These are phyloP conservation scores for Rhizopogon sp. DNA, from an alignment of 768 basidiomycete species.

Conservation along the genomic window DNA sequence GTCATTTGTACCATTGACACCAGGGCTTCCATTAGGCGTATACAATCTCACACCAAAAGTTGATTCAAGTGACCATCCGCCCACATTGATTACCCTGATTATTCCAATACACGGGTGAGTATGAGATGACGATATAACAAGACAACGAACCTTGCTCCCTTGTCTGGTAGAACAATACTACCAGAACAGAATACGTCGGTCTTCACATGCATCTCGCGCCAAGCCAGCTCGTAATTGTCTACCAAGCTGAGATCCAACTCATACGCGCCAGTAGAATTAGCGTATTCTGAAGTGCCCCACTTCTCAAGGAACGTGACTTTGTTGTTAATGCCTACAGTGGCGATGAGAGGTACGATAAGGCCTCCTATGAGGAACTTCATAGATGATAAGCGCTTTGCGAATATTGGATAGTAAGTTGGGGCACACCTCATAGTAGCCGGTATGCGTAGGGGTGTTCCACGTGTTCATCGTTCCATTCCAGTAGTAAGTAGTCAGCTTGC, in stretches of 20 bases:
- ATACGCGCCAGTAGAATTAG: slow-evolving; percentile 72
- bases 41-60: slow-evolving; percentile 73
- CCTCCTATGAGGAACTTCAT: slow-evolving; percentile 45
- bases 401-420: not conserved
- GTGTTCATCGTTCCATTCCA: slow-evolving; percentile 49
- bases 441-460: slow-evolving; percentile 65
- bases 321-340: slow-evolving; percentile 75
- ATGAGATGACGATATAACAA: not conserved
- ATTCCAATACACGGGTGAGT: not conserved
- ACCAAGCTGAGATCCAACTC: slow-evolving; percentile 65
- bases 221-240: slow-evolving; percentile 40
- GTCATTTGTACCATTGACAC: slow-evolving; percentile 70
- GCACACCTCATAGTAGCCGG: slow-evolving; percentile 65
- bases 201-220: slow-evolving; percentile 74
- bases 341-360: slow-evolving; percentile 66
- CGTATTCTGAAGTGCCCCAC: slow-evolving; percentile 52
- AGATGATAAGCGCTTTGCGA: not conserved
- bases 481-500: slow-evolving; percentile 49
- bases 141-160: slow-evolving; percentile 34
- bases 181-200: slow-evolving; percentile 80
- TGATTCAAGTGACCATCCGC: slow-evolving; percentile 60
- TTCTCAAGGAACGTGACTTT: slow-evolving; percentile 82
- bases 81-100: slow-evolving; percentile 16
- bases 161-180: slow-evolving; percentile 70
- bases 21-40: slow-evolving; percentile 60